Evolutionary conservation across 192 early-diverging fungal species (phyloP), one percentile per base, ranked within the genome.

Genomic region (Dissophora globulifera): DNA sequence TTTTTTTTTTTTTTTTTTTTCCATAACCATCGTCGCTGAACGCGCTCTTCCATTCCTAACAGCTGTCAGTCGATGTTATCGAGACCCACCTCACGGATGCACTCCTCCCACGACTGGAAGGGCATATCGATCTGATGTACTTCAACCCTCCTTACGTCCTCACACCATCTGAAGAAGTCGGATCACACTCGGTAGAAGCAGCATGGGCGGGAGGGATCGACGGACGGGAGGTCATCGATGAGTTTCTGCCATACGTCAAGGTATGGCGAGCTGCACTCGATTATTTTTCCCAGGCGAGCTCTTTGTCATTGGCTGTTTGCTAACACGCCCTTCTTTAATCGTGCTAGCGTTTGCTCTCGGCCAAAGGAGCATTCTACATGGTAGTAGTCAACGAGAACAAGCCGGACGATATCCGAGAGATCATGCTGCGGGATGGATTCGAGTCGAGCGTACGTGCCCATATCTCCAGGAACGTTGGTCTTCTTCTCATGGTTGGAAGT

Each of bases 91-190:
- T 96, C 53, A 75, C 82, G 0, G 69, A 80, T 32, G 82, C 78
- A 4, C 62, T 94, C 15, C 67, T 86, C 13, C 76, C 82, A 1
- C 79, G 92, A 38, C 63, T 94, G 6, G 20, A 53, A 15, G 62
- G 84, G 1, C 38, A 49, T 0, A 75, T 97, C 15, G 97, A 99
- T 74, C 62, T 99, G 1, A 81, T 97, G 8, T 64, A 93, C 30
- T 97, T 97, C 75, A 99, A 99, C 59, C 97, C 97, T 19, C 97
- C 97, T 0, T 99, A 99, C 68, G 97, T 93, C 8, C 89, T 96
- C 1, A 98, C 97, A 1, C 83, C 90, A 1, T 79, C 83, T 9
- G 86, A 87, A 17, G 97, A 98, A 48, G 87, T 96, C 1, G 89
- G 88, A n/a, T 81, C 84, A 4, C 67, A 78, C 54, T 79, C 71